Evolutionary conservation across 1,139 yeast genomes (phyloP), one percentile per base, ranked within the genome.

Genomic region (Suhomyces yuchorum): DNA sequence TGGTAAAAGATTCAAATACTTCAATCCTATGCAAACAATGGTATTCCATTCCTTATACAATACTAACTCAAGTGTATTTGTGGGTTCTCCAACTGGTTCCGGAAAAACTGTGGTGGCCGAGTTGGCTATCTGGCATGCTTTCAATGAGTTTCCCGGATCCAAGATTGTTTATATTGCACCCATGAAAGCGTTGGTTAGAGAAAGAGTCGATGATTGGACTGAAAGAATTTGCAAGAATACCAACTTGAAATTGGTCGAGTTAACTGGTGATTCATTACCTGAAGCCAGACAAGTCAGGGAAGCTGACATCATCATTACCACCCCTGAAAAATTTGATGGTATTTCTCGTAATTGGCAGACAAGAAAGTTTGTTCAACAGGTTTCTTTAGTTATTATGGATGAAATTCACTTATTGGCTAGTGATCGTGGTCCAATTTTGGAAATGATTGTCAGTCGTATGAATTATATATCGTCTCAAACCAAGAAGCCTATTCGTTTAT

Each of bases 1-100:
- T 63, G 63, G 71, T 1, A 52, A 67, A 6, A 82, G 81, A 54
- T 93, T 93, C 73, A 80, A 80, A 48, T 93, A 88, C 65, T 95
- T 95, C 76, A 95, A 95, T 62, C 99, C 99, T 5, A 92, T 95
- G 97, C 99, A 95, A 68, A 92, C 98, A 0, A 93, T 93, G 98
- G 82, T 87, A 0, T 95, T 95, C 68, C 96, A 92, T 61, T 81
- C 96, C 0, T 70, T 95, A 39, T 95, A 92, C 67, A 85, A 93
- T 62, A 71, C 86, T 2, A 82, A 86, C 54, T 80, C 85, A 2
- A 88, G 88, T 64, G 92, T 87, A 0, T 87, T 95, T 66, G 89
- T 95, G 38, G 99, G 99, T 12, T 92, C 98, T 0, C 99, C 99
- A 3, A 95, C 99, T 1, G 99, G 99, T 26, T 93, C 99, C 0